These are phyloP conservation scores for Smallanthus sonchifolius DNA, from an alignment of 129 eudicot species.

Conservation along the genomic window DNA sequence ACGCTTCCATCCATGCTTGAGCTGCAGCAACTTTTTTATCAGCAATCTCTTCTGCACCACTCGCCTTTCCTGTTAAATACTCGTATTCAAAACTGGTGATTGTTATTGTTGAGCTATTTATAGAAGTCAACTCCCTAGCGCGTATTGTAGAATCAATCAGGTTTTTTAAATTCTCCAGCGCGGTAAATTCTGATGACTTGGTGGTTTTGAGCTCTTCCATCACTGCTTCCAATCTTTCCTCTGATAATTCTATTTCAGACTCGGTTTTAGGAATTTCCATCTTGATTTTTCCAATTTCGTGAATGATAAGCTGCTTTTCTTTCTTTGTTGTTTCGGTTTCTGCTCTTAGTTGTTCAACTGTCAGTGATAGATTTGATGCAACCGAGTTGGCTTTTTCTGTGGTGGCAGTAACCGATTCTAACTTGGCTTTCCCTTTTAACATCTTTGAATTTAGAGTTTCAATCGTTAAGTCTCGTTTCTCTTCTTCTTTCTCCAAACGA, in stretches of 20 bases:
- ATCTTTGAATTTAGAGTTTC: constrained; percentile 64
- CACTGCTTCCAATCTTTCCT: constrained; percentile 50
- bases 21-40: constrained; percentile 91
- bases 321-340: constrained; percentile 52
- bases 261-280: constrained; percentile 52
- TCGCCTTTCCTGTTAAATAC: constrained; percentile 61
- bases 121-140: constrained; percentile 47
- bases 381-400: constrained; percentile 50
- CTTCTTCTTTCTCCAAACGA: constrained; percentile 44
- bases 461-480: constrained; percentile 40
- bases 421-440: constrained; percentile 50
- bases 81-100: constrained; percentile 71
- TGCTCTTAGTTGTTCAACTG: constrained; percentile 49
- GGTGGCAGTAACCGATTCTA: constrained; percentile 47
- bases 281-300: constrained; percentile 40
- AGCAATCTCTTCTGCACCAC: constrained; percentile 60
- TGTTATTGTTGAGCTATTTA: constrained; percentile 47
- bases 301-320: constrained; percentile 32
- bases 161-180: constrained; percentile 51
- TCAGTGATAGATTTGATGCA: constrained; percentile 34
- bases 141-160: constrained; percentile 49
- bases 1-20: constrained; percentile 72
- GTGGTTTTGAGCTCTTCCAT: constrained; percentile 54
- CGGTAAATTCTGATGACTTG: constrained; percentile 48
- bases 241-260: constrained; percentile 46